Base-by-base conservation (phyloP, 768 basidiomycete species). In the Phylloporus sp. region DNA sequence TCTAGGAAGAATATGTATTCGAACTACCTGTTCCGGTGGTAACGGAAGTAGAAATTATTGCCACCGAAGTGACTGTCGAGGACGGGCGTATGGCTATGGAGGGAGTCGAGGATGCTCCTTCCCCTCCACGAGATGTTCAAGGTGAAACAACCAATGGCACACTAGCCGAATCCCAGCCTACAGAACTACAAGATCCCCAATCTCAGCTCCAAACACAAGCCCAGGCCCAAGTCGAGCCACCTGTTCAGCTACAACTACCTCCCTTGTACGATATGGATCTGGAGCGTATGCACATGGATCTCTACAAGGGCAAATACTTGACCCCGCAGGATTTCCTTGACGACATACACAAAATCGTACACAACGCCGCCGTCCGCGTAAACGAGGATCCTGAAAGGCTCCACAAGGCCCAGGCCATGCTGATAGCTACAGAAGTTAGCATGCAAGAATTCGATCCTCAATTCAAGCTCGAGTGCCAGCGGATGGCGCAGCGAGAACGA, bases 301-400 rank as follows among this genome's bases (percentile, higher is more conserved):
- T 99, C 20, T 92, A 90, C 75, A 85, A 82, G 63, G 84, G 84
- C 35, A 82, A 84, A 35, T 99, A 98, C 65, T 80, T 91, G 26
- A 92, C 91, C 0, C 88, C 91, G 0, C 81, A 85, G 50, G 86
- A 91, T 49, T 97, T 99, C 75, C 78, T 97, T 8, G 80, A 85
- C 41, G 89, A 92, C 58, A 77, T 93, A 49, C 77, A 78, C 52
- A 88, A 85, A 71, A 91, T 92, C 56, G 84, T 91, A 18, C 82
- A 89, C 61, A 89, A 91, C 50, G 83, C 86, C 0, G 68, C 77
- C 22, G 73, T 81, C 16, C 77, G 81, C 20, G 63, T 74, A 22
- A 48, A 75, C 45, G 77, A 84, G 59, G 92, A 97, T 64, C 64
- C 71, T 15, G 95, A 97, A 7, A 77, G 90, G 36, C 67, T 91